Conservation (phyloP, 2,329 filamentous ascomycete genomes). For the Ustulina deusta region DNA sequence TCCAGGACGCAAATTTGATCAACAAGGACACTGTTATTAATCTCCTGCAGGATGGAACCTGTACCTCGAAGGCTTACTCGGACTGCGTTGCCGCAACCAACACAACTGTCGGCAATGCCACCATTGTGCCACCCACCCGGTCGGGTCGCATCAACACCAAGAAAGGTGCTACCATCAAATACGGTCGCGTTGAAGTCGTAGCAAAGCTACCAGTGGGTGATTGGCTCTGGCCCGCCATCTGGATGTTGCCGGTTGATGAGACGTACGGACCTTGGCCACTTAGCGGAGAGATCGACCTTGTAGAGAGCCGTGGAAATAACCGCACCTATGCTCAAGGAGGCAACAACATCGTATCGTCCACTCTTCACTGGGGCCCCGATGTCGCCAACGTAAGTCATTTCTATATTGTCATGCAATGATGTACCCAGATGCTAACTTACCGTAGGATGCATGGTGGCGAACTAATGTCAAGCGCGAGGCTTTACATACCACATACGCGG, state of each 20-base stretch:
- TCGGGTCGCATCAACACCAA: conserved; percentile 84
- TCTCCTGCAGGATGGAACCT: conserved; percentile 73
- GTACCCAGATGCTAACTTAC: conserved; percentile 11
- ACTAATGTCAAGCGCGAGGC: conserved; percentile 82
- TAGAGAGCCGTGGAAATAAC: conserved; percentile 86
- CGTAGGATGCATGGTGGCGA: conserved; percentile 79
- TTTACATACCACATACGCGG: conserved; percentile 78
- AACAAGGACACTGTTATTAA: conserved; percentile 76
- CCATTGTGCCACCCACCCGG: conserved; percentile 80
- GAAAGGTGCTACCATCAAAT: conserved; percentile 77
- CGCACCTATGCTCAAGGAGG: conserved; percentile 80
- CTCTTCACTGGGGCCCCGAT: conserved; percentile 86
- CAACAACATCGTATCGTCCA: conserved; percentile 82
- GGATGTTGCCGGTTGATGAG: conserved; percentile 82
- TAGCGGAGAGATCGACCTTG: conserved; percentile 87
- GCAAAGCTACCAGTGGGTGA: conserved; percentile 82
- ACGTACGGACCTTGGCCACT: conserved; percentile 82
- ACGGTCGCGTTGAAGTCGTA: conserved; percentile 82
- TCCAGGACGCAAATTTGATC: conserved; percentile 76
- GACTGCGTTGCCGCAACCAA: conserved; percentile 81
- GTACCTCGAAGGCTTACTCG: conserved; percentile 69
- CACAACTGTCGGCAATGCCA: conserved; percentile 74
- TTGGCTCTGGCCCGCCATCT: conserved; percentile 94
- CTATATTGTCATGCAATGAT: background rate
- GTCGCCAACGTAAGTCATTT: conserved; percentile 59